Evolutionary conservation across 2,329 filamentous ascomycete species (phyloP).

Genomic region (Taxawa tesnikishii): DNA sequence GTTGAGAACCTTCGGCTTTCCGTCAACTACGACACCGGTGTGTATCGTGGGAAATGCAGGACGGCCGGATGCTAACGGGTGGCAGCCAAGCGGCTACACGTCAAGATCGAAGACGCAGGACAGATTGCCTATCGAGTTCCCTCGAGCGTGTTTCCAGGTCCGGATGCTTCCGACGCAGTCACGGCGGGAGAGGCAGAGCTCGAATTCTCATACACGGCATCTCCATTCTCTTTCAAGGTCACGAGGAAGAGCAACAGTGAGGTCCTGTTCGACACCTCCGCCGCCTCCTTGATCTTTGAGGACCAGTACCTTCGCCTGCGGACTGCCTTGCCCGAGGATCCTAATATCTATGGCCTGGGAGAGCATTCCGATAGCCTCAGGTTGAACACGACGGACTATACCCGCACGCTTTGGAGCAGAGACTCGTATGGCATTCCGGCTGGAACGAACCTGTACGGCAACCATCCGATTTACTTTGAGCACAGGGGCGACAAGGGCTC

Average conservation of each 20-base stretch:
- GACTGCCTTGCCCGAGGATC: slow-evolving; percentile 55
- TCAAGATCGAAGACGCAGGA: slow-evolving; percentile 58
- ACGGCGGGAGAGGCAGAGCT: slow-evolving; percentile 6
- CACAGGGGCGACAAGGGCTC: slow-evolving; percentile 45
- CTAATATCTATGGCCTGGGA: slow-evolving; percentile 66
- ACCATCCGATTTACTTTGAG: slow-evolving; percentile 65
- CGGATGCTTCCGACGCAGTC: slow-evolving; percentile 25
- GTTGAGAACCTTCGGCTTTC: slow-evolving; percentile 42
- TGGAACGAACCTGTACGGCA: slow-evolving; percentile 59
- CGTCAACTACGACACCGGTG: slow-evolving; percentile 48
- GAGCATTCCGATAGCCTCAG: slow-evolving; percentile 56
- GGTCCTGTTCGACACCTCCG: slow-evolving; percentile 58
- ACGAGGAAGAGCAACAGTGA: slow-evolving; percentile 44
- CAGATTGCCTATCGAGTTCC: slow-evolving; percentile 65
- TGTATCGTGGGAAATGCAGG: not conserved
- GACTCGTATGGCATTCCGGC: slow-evolving; percentile 50
- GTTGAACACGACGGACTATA: slow-evolving; percentile 56
- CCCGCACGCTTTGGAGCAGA: slow-evolving; percentile 51
- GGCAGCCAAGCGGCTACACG: slow-evolving; percentile 52
- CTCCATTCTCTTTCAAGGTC: slow-evolving; percentile 59
- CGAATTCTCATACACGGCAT: slow-evolving; percentile 39
- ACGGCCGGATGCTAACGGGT: slow-evolving; percentile 1
- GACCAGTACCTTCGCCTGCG: slow-evolving; percentile 63
- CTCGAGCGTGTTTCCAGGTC: slow-evolving; percentile 53
- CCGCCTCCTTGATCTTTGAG: slow-evolving; percentile 58